A percentile compares a stretch with the other conserved stretches of the same genome.
Evolutionary conservation across 768 basidiomycete species (phyloP).

Genomic region (Dacryopinax primogenitus): DNA sequence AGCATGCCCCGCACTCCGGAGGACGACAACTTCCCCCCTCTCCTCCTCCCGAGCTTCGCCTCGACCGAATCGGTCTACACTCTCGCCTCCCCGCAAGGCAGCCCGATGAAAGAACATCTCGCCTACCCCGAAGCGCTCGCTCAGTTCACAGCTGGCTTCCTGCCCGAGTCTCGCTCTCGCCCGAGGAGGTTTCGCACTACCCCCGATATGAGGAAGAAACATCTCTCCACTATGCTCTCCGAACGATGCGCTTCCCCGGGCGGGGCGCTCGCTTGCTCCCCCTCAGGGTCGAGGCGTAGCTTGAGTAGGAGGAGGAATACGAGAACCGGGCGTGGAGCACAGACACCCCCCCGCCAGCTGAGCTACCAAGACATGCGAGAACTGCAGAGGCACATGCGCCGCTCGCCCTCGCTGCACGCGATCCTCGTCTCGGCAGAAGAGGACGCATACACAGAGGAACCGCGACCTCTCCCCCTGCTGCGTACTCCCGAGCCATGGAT

Average conservation of each 20-base stretch:
- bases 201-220: not conserved
- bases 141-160: not conserved
- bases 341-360: too few relatives aligned
- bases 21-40: not conserved
- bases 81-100: not conserved
- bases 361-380: too few relatives aligned
- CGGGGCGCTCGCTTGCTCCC: too few relatives aligned
- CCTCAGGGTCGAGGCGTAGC: too few relatives aligned
- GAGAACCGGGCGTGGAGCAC: too few relatives aligned
- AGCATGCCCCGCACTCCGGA: not conserved
- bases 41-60: not conserved
- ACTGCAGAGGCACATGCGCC: too few relatives aligned
- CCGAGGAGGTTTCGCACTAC: not conserved
- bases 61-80: not conserved
- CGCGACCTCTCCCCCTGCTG: too few relatives aligned
- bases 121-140: conserved; percentile 2
- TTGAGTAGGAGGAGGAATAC: too few relatives aligned
- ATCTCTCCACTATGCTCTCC: not conserved
- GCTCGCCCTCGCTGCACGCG: too few relatives aligned
- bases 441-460: too few relatives aligned
- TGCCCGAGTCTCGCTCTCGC: not conserved
- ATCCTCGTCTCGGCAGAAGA: too few relatives aligned
- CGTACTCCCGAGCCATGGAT: too few relatives aligned
- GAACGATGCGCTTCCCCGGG: not conserved
- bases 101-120: not conserved